Conservation (phyloP, 257 asterid genomes). For the Leonotis leonurus region DNA sequence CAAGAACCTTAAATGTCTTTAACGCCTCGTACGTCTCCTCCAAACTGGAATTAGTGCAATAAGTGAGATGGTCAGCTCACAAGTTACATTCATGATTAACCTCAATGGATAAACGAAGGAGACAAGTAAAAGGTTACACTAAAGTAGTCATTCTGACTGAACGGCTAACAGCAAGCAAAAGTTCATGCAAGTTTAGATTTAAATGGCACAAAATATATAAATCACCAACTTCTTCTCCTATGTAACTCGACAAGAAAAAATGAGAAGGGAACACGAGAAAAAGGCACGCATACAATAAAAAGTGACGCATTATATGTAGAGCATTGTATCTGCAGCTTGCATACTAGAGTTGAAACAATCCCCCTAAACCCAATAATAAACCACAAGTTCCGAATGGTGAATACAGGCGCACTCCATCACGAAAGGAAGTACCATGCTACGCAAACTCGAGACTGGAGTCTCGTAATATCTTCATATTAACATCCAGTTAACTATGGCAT, state of each 20-base stretch:
- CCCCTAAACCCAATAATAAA: not conserved
- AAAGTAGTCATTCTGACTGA: not conserved
- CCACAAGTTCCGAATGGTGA: too few relatives aligned
- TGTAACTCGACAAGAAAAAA: not conserved
- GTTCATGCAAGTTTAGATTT: not conserved
- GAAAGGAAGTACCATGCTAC: too few relatives aligned
- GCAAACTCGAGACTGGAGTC: not conserved
- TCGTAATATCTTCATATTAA: not conserved
- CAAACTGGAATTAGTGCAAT: constrained; percentile 39
- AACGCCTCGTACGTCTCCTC: constrained; percentile 81
- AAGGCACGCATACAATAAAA: not conserved
- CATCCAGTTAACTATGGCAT: not conserved
- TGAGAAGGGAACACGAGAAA: not conserved
- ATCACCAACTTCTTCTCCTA: not conserved
- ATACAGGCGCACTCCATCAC: too few relatives aligned
- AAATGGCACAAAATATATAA: not conserved
- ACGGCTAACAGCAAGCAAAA: not conserved
- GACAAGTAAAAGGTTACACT: constrained; percentile 1
- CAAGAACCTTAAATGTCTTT: constrained; percentile 76
- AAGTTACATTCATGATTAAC: not conserved
- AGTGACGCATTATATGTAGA: not conserved
- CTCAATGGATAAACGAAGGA: not conserved
- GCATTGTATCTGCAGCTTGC: not conserved
- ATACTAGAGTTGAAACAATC: not conserved
- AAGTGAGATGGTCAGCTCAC: constrained; percentile 17